Evolutionary conservation across 2,329 filamentous ascomycete genomes (phyloP).

Genomic region (Fusarium sp.): DNA sequence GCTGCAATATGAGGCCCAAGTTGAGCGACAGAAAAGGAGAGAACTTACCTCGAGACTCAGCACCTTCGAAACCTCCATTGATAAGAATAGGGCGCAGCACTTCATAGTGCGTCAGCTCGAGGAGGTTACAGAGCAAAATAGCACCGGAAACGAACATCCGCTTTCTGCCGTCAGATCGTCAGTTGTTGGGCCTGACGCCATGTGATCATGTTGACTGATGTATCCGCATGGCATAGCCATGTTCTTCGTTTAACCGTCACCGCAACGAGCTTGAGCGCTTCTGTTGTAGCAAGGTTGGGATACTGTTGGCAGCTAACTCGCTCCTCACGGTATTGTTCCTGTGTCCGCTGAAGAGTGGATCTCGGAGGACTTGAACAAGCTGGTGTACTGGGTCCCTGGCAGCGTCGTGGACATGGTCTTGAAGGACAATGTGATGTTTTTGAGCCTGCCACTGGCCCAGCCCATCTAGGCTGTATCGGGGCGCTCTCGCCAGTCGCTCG

Average conservation of each 20-base stretch:
- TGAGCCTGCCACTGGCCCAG: rapidly evolving
- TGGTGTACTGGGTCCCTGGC: rapidly evolving
- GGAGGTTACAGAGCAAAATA: rapidly evolving
- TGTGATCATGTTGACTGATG: neutral
- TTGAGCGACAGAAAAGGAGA: neutral
- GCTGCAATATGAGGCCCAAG: rapidly evolving
- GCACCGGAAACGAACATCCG: rapidly evolving
- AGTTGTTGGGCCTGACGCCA: neutral
- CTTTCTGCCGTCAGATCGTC: rapidly evolving
- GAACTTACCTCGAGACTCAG: neutral
- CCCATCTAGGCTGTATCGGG: rapidly evolving
- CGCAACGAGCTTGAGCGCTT: rapidly evolving
- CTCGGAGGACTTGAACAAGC: rapidly evolving
- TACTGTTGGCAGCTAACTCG: neutral
- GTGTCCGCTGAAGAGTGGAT: rapidly evolving
- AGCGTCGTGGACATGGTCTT: neutral
- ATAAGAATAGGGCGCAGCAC: neutral
- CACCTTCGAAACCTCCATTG: neutral
- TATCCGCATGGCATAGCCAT: neutral
- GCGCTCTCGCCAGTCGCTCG: neutral
- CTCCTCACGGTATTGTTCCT: neutral
- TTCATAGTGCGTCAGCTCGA: rapidly evolving
- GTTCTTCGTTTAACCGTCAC: rapidly evolving
- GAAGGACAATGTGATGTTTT: rapidly evolving
- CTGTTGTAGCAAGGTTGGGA: neutral